These are phyloP conservation scores for Diaporthe destruens DNA, from an alignment of 2,329 filamentous ascomycete species.

Conservation along the genomic window DNA sequence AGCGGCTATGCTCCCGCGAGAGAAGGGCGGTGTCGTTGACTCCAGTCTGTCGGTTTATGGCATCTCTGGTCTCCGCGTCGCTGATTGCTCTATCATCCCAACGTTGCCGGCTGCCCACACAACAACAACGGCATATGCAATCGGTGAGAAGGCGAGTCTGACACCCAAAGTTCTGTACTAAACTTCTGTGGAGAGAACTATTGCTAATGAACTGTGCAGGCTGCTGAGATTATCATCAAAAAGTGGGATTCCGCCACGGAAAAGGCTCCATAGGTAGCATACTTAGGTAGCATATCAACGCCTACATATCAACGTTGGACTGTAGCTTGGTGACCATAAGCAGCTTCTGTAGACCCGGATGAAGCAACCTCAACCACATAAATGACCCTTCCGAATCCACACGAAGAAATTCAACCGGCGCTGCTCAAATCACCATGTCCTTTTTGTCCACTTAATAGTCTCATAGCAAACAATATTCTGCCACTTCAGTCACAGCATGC, in stretches of 20 bases:
- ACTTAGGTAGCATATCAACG: not conserved
- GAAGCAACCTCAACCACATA: no score
- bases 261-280: not conserved
- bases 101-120: constrained; percentile 18
- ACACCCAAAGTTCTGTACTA: not conserved
- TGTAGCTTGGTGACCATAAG: no score
- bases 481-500: no score
- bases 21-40: constrained; percentile 30
- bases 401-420: no score
- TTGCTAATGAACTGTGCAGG: not conserved
- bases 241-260: not conserved
- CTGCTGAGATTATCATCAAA: constrained; percentile 14
- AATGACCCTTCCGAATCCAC: no score
- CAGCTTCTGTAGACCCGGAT: no score
- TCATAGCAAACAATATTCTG: no score
- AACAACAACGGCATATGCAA: constrained; percentile 17
- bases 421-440: no score
- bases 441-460: no score
- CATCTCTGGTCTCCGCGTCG: not conserved
- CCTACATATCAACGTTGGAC: no score
- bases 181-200: not conserved
- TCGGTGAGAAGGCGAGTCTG: not conserved
- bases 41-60: constrained; percentile 21
- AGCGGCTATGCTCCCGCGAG: constrained; percentile 25
- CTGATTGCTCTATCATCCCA: constrained; percentile 18